Conservation (phyloP, 1,284 basidiomycete genomes). For the Pseudozyma hubeiensis region DNA sequence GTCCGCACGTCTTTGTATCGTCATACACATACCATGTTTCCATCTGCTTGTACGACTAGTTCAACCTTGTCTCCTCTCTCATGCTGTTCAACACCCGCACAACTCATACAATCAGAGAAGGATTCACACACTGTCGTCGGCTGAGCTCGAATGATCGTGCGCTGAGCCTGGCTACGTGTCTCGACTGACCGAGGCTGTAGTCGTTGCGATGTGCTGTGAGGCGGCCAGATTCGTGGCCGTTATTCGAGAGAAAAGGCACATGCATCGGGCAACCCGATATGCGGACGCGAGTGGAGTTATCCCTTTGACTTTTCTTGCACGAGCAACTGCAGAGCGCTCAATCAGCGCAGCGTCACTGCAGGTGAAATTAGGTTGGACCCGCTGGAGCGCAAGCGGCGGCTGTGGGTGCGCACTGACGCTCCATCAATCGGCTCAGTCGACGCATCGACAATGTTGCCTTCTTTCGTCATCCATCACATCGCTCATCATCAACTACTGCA, state of each 20-base stretch:
- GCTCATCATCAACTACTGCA: background rate
- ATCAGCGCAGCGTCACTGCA: no score
- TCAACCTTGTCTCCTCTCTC: constrained; percentile 52
- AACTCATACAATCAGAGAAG: constrained; percentile 37
- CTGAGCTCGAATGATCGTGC: background rate
- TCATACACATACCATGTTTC: constrained; percentile 4
- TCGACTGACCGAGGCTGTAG: no score
- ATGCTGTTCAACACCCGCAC: constrained; percentile 54
- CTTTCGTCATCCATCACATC: background rate
- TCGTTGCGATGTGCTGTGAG: no score
- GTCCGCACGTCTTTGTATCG: constrained; percentile 18
- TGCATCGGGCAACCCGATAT: no score
- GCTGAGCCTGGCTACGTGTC: background rate
- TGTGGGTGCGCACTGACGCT: constrained; percentile 24
- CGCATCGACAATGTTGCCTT: background rate
- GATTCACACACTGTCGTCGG: background rate
- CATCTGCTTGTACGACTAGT: constrained; percentile 52
- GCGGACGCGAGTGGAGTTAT: no score
- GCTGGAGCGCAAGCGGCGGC: no score
- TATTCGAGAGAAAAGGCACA: no score
- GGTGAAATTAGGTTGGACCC: no score
- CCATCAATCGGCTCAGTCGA: constrained; percentile 18
- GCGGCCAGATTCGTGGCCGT: no score
- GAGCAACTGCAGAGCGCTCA: no score
- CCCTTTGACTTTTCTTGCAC: no score